Base-by-base conservation (phyloP, 2,329 filamentous ascomycete species). In the Cladosporium sp. region DNA sequence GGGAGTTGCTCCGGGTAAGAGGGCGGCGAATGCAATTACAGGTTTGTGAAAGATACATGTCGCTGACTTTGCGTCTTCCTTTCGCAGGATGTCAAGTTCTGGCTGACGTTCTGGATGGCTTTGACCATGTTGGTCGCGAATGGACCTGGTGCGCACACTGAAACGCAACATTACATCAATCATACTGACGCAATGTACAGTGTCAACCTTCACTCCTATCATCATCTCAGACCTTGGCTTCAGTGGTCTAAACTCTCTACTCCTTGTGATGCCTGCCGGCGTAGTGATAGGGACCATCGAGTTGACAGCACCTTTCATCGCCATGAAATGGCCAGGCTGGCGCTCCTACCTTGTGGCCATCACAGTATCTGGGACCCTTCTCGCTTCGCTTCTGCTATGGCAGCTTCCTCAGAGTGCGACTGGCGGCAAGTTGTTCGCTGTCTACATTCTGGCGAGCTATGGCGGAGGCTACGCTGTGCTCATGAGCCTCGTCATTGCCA, bases 401-500 rank as follows among this genome's bases (percentile, higher is more conserved):
- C 62, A 69, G 13, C 65, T 81, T 2, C 77, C 78, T 1, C 65
- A 71, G 9, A 61, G 62, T 3, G 68, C 70, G 5, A 77, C 71
- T 12, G 78, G 78, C 0, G 78, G 72, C 0, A 61, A 79, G 1
- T 66, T 82, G 0, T 81, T 82, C 59, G 80, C 74, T 0, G 73
- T 73, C 9, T 78, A 77, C 48, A 80, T 81, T 44, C 66, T 82
- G 8, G 74, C 78, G 1, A 76, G 74, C 7, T 72, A 72, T 36
- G 74, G 74, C 5, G 78, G 73, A 1, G 76, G 73, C 0, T 83
- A 82, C 59, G 78, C 76, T 1, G 76, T 81, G 5, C 64, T 80
- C 0, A 80, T 83, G 73, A 77, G 77, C 0, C 64, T 80, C 5
- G 73, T 76, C 45, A 74, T 78, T 40, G 78, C 78, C 24, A 81